Conservation (phyloP, 495 filamentous ascomycete genomes). For the Stereocaulon alpinum region DNA sequence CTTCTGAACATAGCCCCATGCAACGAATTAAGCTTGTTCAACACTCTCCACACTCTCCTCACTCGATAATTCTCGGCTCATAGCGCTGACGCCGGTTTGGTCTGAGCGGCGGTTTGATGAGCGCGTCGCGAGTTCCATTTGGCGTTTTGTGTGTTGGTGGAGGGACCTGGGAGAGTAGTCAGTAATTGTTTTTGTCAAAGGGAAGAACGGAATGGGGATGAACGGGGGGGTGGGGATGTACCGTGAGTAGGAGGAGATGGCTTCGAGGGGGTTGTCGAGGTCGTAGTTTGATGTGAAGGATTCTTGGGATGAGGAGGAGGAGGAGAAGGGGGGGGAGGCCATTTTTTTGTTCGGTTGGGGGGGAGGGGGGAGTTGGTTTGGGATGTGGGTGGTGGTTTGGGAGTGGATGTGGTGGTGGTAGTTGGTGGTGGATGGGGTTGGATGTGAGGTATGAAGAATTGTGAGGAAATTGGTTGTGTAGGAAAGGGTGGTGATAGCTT, state of each 20-base stretch:
- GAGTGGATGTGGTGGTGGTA: not conserved
- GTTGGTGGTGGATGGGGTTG: too few relatives aligned
- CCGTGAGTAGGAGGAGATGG: conserved; percentile 12
- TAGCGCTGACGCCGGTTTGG: not conserved
- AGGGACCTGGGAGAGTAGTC: conserved; percentile 8
- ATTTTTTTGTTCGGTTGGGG: conserved; percentile 8
- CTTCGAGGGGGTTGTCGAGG: conserved; percentile 9
- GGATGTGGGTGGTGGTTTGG: not conserved
- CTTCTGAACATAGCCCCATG: too few relatives aligned
- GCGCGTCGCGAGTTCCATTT: conserved; percentile 20
- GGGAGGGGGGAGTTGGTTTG: not conserved
- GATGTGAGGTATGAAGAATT: too few relatives aligned
- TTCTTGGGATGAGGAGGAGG: conserved; percentile 9
- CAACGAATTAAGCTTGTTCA: too few relatives aligned
- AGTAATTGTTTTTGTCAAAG: not conserved
- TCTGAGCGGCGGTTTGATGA: conserved; percentile 5
- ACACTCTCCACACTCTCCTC: conserved; percentile 6
- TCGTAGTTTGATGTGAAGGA: conserved; percentile 11
- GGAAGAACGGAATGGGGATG: not conserved
- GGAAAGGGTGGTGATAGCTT: too few relatives aligned
- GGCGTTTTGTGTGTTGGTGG: conserved; percentile 22
- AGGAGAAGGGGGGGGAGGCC: conserved; percentile 10
- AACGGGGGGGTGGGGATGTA: not conserved
- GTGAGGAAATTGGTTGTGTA: too few relatives aligned
- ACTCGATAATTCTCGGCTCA: not conserved